Evolutionary conservation across 2,329 filamentous ascomycete genomes (phyloP).

Genomic region (Pestalotiopsis sp.): DNA sequence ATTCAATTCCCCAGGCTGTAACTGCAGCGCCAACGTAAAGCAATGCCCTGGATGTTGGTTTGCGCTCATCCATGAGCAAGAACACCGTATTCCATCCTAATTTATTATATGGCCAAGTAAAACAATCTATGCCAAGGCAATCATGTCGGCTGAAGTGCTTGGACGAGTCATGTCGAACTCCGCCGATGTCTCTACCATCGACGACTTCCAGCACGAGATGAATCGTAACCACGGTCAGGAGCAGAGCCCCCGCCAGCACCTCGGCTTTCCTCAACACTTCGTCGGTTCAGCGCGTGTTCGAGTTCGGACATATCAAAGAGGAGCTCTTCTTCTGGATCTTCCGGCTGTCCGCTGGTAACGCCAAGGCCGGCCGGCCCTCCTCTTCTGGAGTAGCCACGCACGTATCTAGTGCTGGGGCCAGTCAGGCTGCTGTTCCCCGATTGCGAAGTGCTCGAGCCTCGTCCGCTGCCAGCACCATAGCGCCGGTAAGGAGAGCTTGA

Average conservation of each 20-base stretch:
- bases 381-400: constrained; percentile 35
- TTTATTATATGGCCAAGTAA: neutral
- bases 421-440: constrained; percentile 34
- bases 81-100: neutral
- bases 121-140: constrained; percentile 8
- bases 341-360: constrained; percentile 44
- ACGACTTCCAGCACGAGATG: constrained; percentile 22
- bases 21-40: neutral
- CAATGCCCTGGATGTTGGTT: neutral
- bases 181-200: constrained; percentile 24
- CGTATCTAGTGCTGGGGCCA: constrained; percentile 33
- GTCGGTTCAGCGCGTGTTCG: constrained; percentile 55
- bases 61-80: neutral
- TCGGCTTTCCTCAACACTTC: constrained; percentile 59
- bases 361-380: constrained; percentile 38
- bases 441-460: constrained; percentile 31
- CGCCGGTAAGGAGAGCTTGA: constrained; percentile 50
- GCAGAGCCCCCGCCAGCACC: constrained; percentile 39
- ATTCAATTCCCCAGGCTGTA: neutral
- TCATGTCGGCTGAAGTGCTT: neutral
- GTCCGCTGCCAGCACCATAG: constrained; percentile 39
- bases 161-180: neutral
- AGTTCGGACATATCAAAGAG: constrained; percentile 76
- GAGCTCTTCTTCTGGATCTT: constrained; percentile 65
- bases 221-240: constrained; percentile 40